Conservation (phyloP, 2,329 filamentous ascomycete genomes). For the Penicillium sp. region DNA sequence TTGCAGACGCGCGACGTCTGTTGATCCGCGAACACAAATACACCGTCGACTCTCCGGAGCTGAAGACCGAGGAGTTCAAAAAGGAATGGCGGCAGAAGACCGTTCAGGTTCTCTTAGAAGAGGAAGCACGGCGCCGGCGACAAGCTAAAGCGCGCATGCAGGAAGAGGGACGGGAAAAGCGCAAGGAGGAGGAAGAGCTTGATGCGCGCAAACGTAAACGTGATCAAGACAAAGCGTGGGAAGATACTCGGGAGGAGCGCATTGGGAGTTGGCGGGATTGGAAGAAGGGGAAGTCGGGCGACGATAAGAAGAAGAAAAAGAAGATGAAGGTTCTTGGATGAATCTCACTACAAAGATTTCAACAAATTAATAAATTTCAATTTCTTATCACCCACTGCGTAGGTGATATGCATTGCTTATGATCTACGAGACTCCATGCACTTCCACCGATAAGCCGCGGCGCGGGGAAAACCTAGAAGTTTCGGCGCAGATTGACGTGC, state of each 20-base stretch:
- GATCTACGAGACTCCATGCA: slow-evolving; percentile 3
- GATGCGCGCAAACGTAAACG: slow-evolving; percentile 81
- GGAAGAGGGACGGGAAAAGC: slow-evolving; percentile 89
- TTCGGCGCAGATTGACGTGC: background rate
- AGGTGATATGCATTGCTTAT: background rate
- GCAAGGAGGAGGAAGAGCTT: slow-evolving; percentile 79
- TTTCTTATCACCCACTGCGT: background rate
- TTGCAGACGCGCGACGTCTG: slow-evolving; percentile 92
- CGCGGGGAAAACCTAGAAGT: slow-evolving; percentile 9
- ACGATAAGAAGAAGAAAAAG: slow-evolving; percentile 59
- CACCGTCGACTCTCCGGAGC: slow-evolving; percentile 84
- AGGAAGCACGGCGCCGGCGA: slow-evolving; percentile 78
- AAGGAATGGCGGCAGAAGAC: slow-evolving; percentile 88
- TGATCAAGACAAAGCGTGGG: slow-evolving; percentile 94
- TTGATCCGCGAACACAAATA: slow-evolving; percentile 93
- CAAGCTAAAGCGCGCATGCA: slow-evolving; percentile 94
- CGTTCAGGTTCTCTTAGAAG: slow-evolving; percentile 85
- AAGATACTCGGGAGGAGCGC: slow-evolving; percentile 83
- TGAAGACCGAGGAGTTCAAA: slow-evolving; percentile 75
- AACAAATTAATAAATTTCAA: background rate
- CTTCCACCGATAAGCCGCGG: slow-evolving; percentile 6
- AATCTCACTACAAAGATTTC: slow-evolving; percentile 3
- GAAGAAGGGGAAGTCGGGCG: slow-evolving; percentile 67
- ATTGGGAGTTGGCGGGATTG: slow-evolving; percentile 95
- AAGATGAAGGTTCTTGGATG: slow-evolving; percentile 50